These are phyloP conservation scores for Mycena pura DNA, from an alignment of 768 basidiomycete genomes.

Conservation along the genomic window DNA sequence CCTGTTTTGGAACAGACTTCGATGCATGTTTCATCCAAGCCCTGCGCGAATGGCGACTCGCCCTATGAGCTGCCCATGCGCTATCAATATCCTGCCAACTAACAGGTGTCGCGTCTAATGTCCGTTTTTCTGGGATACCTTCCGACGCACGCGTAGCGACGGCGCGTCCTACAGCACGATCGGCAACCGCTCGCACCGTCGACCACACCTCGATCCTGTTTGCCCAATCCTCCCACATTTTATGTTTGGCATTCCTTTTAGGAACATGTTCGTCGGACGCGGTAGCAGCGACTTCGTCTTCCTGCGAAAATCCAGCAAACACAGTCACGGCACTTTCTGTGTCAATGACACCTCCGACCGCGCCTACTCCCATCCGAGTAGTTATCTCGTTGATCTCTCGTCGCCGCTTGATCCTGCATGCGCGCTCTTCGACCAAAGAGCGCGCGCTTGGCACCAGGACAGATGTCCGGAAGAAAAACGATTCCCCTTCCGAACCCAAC, in stretches of 20 bases:
- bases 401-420: conserved; percentile 64
- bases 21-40: conserved; percentile 60
- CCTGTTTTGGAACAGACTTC: conserved; percentile 35
- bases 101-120: conserved; percentile 63
- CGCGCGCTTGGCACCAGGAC: conserved; percentile 71
- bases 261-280: conserved; percentile 2
- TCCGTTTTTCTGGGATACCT: conserved; percentile 41
- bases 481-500: too few species aligned
- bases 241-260: conserved; percentile 20
- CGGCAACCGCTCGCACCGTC: conserved; percentile 74
- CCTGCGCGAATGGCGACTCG: conserved; percentile 58
- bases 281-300: conserved; percentile 17
- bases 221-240: conserved; percentile 74
- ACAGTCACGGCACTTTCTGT: conserved; percentile 39
- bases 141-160: conserved; percentile 37
- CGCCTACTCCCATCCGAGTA: conserved; percentile 84
- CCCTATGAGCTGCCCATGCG: conserved; percentile 68
- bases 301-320: background rate
- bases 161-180: conserved; percentile 75
- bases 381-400: conserved; percentile 81
- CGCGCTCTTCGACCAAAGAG: conserved; percentile 58
- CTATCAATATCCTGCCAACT: conserved; percentile 71
- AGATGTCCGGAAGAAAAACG: conserved; percentile 69
- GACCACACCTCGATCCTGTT: conserved; percentile 72
- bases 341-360: conserved; percentile 72